These are phyloP conservation scores for Phytophthora pisi DNA, from an alignment of 352 stramenopile species.

Conservation along the genomic window DNA sequence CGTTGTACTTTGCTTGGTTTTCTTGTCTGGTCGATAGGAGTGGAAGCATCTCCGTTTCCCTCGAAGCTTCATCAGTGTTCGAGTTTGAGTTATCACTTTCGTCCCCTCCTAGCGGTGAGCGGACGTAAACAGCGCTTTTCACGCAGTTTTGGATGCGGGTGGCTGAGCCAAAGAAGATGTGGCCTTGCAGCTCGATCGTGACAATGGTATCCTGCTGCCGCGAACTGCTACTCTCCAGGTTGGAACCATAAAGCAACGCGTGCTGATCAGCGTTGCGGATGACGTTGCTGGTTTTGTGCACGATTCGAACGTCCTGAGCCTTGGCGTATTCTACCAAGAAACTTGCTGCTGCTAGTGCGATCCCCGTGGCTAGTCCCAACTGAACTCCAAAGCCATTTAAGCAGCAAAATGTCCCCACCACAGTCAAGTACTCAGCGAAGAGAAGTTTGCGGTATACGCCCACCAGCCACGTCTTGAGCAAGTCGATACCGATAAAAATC, in stretches of 20 bases:
- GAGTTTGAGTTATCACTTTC: constrained; percentile 1
- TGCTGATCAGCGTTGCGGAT: constrained; percentile 72
- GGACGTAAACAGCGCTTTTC: constrained; percentile 67
- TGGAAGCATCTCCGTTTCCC: constrained; percentile 11
- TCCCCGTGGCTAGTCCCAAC: constrained; percentile 67
- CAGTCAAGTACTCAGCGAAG: constrained; percentile 89
- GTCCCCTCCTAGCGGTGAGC: constrained; percentile 1
- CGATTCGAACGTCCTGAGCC: constrained; percentile 57
- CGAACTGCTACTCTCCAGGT: constrained; percentile 18
- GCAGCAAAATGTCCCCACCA: constrained; percentile 90
- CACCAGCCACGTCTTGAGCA: constrained; percentile 88
- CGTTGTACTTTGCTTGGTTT: constrained; percentile 11
- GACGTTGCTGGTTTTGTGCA: constrained; percentile 70
- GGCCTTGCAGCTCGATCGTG: constrained; percentile 68
- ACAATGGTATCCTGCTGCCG: constrained; percentile 62
- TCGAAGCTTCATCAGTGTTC: neutral
- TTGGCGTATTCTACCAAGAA: constrained; percentile 86
- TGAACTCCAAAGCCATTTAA: constrained; percentile 93
- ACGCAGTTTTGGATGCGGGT: constrained; percentile 73
- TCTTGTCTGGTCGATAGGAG: constrained; percentile 20
- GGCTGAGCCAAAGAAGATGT: constrained; percentile 82
- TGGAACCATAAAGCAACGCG: constrained; percentile 46
- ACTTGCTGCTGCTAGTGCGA: constrained; percentile 69
- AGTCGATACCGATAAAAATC: constrained; percentile 95
- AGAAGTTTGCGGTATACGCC: constrained; percentile 67